Evolutionary conservation across 805 yeast species (phyloP), one percentile per base, ranked within the genome.

Genomic region (Torulaspora gathmanii): DNA sequence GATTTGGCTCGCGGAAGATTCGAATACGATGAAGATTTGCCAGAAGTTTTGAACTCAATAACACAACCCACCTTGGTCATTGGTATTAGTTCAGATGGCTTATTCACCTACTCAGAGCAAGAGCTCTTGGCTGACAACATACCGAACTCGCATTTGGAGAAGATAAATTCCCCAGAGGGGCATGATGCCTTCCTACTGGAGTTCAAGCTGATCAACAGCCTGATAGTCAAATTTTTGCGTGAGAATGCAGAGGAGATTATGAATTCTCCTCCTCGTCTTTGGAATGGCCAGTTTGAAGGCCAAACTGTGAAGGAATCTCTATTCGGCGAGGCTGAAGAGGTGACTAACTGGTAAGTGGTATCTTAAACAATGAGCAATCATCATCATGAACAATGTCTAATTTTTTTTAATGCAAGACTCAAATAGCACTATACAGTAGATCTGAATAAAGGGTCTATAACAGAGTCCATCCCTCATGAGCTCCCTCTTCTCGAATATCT

Each of bases 181-280:
- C 99, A 93, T 61, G 99, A 93, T 70, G 99, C 98, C 2, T 93
- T 93, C 61, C 69, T 93, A 49, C 72, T 93, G 38, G 99, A 93
- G 65, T 93, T 93, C 64, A 83, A 79, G 40, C 79, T 80, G 41
- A 88, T 93, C 46, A 86, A 93, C 63, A 71, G 76, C 29, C 71
- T 83, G 52, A 80, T 95, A 42, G 67, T 77, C 35, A 77, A 77
- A 3, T 93, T 91, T 65, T 72, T 91, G 58, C 68, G 66, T 19
- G 65, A 69, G 33, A 71, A 80, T 45, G 67, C 83, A 44, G 74
- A 81, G 1, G 85, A 80, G 23, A 71, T 83, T 48, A 82, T 79
- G 73, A 70, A 64, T 9, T 65, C 70, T 3, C 49, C 50, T 28
- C 61, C 64, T 28, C 50, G 68, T 61, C 36, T 56, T 68, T 55